Evolutionary conservation across 768 basidiomycete genomes (phyloP), one percentile per base, ranked within the genome.

Genomic region (Boletus rex-veris): DNA sequence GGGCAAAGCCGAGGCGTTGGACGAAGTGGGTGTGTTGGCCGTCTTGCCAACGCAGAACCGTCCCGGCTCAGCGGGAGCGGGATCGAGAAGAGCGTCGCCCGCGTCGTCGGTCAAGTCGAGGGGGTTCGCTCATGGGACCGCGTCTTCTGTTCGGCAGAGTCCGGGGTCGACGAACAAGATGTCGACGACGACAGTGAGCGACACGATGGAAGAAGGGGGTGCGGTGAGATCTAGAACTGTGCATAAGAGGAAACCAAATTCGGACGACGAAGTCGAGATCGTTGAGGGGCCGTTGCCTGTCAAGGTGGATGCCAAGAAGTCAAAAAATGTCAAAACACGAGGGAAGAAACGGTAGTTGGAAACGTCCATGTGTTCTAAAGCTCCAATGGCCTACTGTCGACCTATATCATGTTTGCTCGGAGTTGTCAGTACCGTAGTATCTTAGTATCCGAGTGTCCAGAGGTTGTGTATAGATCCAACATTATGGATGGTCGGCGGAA

Each of bases 231-330:
- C 52, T 43, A 24, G 41, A 3, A 40, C 35, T 33, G 43, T 55
- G 16, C 44, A 15, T 11, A 90, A 88, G 66, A 76, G 87, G 19
- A 86, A 82, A 66, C 72, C 75, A 5, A 51, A 57, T 21, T 78
- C 78, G 48, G 83, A 84, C 44, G 81, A 84, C 54, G 84, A 85
- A 24, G 66, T 80, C 15, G 80, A 81, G 52, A 75, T 80, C 52
- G 62, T 81, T 4, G 79, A 81, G 37, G 81, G 77, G 0, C 73
- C 81, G 10, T 55, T 74, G 8, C 52, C 64, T 52, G 73, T 69
- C 54, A 78, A 73, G 60, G 60, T 66, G 42, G 76, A 60, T 58
- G 56, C 48, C 61, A 79, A 72, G 62, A 71, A 69, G 42, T 16
- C 46, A 18, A 65, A 64, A 30, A 42, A 7, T 10, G 50, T 68